Percentiles rank a stretch among this genome's conserved stretches.
Conservation (phyloP, 2,329 filamentous ascomycete genomes). For the Diaporthe sp. region DNA sequence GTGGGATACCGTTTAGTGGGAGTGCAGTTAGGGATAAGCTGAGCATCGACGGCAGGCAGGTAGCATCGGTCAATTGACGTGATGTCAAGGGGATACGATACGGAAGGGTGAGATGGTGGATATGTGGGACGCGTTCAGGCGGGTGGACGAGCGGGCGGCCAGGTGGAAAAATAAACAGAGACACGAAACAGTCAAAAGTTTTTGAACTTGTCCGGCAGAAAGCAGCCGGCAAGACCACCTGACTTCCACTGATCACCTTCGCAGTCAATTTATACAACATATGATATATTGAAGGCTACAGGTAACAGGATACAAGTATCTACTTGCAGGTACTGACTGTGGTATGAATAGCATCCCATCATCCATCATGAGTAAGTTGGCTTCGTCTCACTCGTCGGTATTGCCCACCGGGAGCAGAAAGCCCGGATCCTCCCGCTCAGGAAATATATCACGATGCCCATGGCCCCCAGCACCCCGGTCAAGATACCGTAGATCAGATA, state of each 20-base stretch:
- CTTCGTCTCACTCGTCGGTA: slow-evolving; percentile 18
- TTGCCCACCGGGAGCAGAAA: slow-evolving; percentile 17
- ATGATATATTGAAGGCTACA: neutral
- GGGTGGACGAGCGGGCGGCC: no score
- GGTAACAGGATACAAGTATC: neutral
- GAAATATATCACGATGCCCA: slow-evolving; percentile 50
- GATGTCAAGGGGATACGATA: neutral
- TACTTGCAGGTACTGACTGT: neutral
- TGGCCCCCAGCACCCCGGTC: slow-evolving; percentile 48
- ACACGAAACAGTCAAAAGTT: neutral
- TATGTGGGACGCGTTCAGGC: neutral
- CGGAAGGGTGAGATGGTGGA: no score
- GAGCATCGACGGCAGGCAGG: neutral
- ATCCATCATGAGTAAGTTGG: slow-evolving; percentile 9
- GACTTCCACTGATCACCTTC: neutral
- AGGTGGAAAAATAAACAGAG: no score
- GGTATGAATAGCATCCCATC: neutral
- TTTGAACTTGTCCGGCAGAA: neutral
- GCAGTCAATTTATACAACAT: neutral
- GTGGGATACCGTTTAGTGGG: neutral
- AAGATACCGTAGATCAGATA: slow-evolving; percentile 51
- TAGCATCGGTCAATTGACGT: neutral
- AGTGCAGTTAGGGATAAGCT: neutral
- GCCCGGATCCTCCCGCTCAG: slow-evolving; percentile 49
- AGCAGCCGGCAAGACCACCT: neutral